These are phyloP conservation scores for Linnemannia hyalina DNA, from an alignment of 192 early-diverging fungal genomes.

Conservation along the genomic window DNA sequence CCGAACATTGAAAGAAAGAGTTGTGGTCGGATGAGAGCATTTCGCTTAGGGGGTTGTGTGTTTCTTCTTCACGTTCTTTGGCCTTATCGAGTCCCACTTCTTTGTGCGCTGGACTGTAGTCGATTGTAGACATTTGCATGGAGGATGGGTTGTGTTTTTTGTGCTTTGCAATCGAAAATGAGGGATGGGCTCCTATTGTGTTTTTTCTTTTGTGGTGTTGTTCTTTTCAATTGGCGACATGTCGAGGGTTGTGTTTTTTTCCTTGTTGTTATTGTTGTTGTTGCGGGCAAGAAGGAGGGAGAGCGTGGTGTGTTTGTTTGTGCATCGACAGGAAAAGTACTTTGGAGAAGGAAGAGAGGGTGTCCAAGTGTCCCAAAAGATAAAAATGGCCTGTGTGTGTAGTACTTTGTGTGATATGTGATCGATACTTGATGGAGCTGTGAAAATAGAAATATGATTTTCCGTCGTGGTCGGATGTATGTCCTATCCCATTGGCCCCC, in stretches of 20 bases:
- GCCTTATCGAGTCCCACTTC: no score
- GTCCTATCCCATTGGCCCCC: background rate
- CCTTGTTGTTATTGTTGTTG: background rate
- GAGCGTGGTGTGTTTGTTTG: background rate
- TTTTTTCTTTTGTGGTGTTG: background rate
- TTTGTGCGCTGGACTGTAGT: no score
- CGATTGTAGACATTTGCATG: background rate
- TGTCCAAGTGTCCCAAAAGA: background rate
- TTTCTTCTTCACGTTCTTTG: no score
- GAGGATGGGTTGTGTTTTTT: background rate
- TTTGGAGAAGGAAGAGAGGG: background rate
- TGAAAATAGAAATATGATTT: background rate
- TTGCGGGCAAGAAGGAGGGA: background rate
- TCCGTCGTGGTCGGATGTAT: background rate
- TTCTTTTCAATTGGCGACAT: background rate
- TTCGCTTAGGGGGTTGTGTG: no score
- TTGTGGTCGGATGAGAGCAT: no score
- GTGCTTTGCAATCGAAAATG: conserved; percentile 6
- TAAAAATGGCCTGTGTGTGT: background rate
- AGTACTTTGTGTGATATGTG: background rate
- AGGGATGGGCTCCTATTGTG: background rate
- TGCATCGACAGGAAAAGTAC: no score
- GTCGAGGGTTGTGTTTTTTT: background rate
- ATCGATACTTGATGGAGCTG: background rate
- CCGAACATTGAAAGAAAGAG: no score